These are phyloP conservation scores for Pisolithus albus DNA, from an alignment of 768 basidiomycete genomes.

Conservation along the genomic window DNA sequence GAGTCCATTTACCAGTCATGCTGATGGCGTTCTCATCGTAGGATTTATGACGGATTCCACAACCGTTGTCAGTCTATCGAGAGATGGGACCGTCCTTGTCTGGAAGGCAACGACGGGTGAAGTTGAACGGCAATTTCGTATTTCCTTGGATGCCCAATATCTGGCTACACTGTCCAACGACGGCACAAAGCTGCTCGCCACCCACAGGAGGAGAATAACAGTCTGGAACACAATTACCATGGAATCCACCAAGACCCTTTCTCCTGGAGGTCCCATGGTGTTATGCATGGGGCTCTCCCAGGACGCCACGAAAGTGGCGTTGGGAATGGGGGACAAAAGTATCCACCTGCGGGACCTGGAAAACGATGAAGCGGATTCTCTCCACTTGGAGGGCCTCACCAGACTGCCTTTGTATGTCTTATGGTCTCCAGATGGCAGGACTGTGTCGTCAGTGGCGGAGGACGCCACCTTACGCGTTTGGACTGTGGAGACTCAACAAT, in stretches of 20 bases:
- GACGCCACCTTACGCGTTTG: not conserved
- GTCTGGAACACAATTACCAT: not conserved
- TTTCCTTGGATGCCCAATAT: not conserved
- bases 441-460: not conserved
- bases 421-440: slow-evolving; percentile 5
- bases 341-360: slow-evolving; percentile 9
- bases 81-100: slow-evolving; percentile 3
- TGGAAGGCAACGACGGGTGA: slow-evolving; percentile 7
- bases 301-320: slow-evolving; percentile 1
- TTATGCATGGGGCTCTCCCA: slow-evolving; percentile 6
- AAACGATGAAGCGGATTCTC: not conserved
- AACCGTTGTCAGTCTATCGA: slow-evolving; percentile 6
- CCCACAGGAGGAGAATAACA: not conserved
- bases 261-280: not conserved
- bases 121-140: not conserved
- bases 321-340: slow-evolving; percentile 10
- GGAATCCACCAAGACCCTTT: not conserved
- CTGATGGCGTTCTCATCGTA: not conserved
- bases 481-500: not conserved
- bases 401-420: slow-evolving; percentile 2
- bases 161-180: not conserved
- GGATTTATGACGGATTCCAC: not conserved
- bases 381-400: not conserved
- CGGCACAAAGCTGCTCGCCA: not conserved
- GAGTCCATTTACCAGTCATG: not conserved